Base-by-base conservation (phyloP, 495 filamentous ascomycete species). In the Xylaria intraflava region DNA sequence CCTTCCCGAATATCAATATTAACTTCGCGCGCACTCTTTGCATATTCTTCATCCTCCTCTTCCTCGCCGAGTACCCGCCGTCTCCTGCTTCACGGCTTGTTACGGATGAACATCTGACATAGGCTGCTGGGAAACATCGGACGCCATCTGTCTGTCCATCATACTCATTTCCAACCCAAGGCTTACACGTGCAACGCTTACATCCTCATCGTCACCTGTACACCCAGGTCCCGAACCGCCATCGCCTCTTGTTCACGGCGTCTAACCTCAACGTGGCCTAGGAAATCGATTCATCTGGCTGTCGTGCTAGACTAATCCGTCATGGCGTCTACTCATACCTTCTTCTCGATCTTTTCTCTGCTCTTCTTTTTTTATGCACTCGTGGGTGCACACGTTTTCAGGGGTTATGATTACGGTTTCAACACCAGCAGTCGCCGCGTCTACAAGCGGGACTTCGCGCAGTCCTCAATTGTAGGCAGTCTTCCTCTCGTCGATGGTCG, bases 361-460 rank as follows among this genome's bases (percentile, higher is more conserved):
- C 3, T 38, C 20, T 26, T 55, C 27, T 16, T 58, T 5, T 27
- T 17, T 0, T 10, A 14, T 23, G 19, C 42, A 30, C 33, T 52
- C n/a, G 44, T 30, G 14, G 29, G 8, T 24, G 36, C 9, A 17
- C 26, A 42, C 14, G 20, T 19, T 14, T 10, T 9, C 29, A 50
- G 22, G 31, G 30, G 50, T 49, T 77, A 77, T 49, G 54, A 74
- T 53, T 77, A 75, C 53, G 71, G 73, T 12, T 68, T 72, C 49
- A 65, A n/a, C n/a, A n/a, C 68, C 55, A 56, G 62, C 31, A 49
- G 55, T 30, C 56, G 60, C 16, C 57, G 54, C 12, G 42, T 59
- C 47, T 49, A 52, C 22, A 67, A 63, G 43, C 36, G 62, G 23
- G 57, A 51, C 2, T 60, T 59, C 42, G 23, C 46, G 39, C 64